A percentile compares a stretch with the other conserved stretches of the same genome.
These are phyloP conservation scores for Aureobasidium lini DNA, from an alignment of 2,329 filamentous ascomycete species.

Conservation along the genomic window DNA sequence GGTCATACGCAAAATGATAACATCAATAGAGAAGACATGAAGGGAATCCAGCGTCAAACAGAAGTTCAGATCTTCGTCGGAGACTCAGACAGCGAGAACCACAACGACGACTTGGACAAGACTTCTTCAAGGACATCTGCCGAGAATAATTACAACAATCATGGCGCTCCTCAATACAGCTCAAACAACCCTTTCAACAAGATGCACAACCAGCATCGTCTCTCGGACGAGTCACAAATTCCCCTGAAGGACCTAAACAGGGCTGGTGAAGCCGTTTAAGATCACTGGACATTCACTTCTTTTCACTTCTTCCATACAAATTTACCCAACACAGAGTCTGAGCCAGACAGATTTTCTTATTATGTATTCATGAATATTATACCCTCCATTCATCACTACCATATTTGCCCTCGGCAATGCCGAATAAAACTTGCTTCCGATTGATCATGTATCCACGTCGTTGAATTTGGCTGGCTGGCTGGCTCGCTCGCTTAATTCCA, in stretches of 20 bases:
- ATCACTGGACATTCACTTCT: not conserved
- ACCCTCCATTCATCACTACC: not conserved
- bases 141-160: not conserved
- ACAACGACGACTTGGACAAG: not conserved
- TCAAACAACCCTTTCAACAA: not conserved
- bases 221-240: constrained; percentile 8
- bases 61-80: constrained; percentile 10
- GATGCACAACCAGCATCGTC: not conserved
- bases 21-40: not conserved
- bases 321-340: not conserved
- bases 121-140: not conserved
- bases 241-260: constrained; percentile 8
- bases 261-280: not conserved
- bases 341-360: constrained; percentile 5
- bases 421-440: not conserved
- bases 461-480: not conserved
- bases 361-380: constrained; percentile 4
- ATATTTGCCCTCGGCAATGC: not conserved
- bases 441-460: not conserved
- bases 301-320: not conserved
- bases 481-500: not conserved
- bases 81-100: constrained; percentile 12
- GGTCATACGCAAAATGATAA: not conserved
- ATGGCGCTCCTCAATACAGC: not conserved
- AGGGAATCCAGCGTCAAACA: constrained; percentile 7